phyloP scores from a whole-genome alignment of 129 eudicot genomes.

The Silybum marianum region DNA sequence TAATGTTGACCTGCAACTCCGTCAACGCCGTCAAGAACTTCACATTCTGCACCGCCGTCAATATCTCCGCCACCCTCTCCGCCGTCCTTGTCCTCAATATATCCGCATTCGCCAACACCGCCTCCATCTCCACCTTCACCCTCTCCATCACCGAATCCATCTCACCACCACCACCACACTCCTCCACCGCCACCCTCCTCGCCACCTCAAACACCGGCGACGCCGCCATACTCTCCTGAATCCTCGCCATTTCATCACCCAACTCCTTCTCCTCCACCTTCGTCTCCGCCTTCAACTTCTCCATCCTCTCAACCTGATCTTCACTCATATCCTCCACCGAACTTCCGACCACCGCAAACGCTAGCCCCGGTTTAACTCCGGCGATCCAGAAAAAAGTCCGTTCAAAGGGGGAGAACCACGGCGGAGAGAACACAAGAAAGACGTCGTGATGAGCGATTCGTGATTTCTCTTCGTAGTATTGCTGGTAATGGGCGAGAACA shows the following conservation, averaged over 20 bases:
- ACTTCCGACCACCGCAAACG: constrained; percentile 19
- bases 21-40: constrained; percentile 52
- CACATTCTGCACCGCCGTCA: constrained; percentile 46
- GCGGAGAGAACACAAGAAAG: constrained; percentile 46
- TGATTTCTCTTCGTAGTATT: constrained; percentile 63
- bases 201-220: constrained; percentile 38
- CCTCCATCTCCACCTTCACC: constrained; percentile 41
- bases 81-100: constrained; percentile 55
- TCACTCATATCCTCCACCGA: constrained; percentile 36
- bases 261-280: constrained; percentile 32
- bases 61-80: constrained; percentile 48
- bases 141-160: constrained; percentile 20
- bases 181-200: constrained; percentile 6
- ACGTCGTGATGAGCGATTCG: constrained; percentile 45
- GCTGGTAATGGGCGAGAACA: constrained; percentile 52
- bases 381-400: constrained; percentile 65
- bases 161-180: constrained; percentile 12
- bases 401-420: constrained; percentile 65
- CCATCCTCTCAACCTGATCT: constrained; percentile 39
- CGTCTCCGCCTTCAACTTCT: constrained; percentile 32
- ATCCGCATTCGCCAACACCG: constrained; percentile 54
- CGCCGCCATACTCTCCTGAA: constrained; percentile 62
- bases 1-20: constrained; percentile 39
- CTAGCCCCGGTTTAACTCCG: constrained; percentile 56
- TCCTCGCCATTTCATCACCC: constrained; percentile 42